These are phyloP conservation scores for Calendula officinalis DNA, from an alignment of 129 eudicot species.

Conservation along the genomic window DNA sequence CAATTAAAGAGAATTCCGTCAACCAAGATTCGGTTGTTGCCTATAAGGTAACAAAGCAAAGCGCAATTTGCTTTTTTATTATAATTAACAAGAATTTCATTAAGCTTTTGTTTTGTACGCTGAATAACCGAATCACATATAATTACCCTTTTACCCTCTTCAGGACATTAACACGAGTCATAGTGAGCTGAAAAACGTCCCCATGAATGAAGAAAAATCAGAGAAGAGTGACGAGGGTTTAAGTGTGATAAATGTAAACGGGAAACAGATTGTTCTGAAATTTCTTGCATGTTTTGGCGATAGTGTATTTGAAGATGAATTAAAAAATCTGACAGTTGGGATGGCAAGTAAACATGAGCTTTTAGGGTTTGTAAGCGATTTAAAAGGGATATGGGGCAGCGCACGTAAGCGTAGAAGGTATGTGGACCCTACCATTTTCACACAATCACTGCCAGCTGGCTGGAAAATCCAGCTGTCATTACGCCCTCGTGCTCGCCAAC, in stretches of 20 bases:
- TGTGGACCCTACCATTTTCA: constrained; percentile 4
- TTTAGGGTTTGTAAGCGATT: constrained; percentile 25
- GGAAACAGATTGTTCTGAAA: not conserved
- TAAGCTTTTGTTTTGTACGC: too few relatives aligned
- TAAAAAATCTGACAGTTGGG: constrained; percentile 16
- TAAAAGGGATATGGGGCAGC: constrained; percentile 28
- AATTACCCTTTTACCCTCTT: not conserved
- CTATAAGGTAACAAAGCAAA: not conserved
- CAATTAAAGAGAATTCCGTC: too few relatives aligned
- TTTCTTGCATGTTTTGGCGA: constrained; percentile 9
- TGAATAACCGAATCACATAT: not conserved
- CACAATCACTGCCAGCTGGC: constrained; percentile 15
- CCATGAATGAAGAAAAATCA: not conserved
- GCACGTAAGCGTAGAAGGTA: constrained; percentile 19
- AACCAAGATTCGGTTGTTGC: not conserved
- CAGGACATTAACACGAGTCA: not conserved
- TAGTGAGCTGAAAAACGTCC: not conserved
- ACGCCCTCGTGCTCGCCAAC: constrained; percentile 17
- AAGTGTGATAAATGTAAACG: not conserved
- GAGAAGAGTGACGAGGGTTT: not conserved
- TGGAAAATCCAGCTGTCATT: constrained; percentile 23
- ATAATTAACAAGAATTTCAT: too few relatives aligned
- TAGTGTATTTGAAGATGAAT: constrained; percentile 2
- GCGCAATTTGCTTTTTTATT: not conserved
- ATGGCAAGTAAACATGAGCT: constrained; percentile 18